Conservation (phyloP, 2,329 filamentous ascomycete species). For the Penicillium hordei region DNA sequence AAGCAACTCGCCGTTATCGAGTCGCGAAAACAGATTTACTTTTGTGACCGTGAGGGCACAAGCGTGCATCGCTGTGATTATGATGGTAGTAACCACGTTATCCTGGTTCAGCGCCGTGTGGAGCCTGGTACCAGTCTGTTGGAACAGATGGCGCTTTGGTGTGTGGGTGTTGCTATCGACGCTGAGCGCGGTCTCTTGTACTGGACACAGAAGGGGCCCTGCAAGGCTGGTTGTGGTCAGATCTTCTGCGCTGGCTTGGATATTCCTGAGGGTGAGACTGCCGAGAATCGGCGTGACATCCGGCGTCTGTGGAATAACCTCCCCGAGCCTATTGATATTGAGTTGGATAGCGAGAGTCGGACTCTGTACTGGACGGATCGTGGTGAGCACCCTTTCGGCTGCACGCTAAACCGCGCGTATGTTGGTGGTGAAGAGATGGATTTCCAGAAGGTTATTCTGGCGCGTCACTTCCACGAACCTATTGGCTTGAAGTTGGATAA, state of each 20-base stretch:
- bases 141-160: conserved; percentile 49
- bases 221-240: conserved; percentile 52
- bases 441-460: conserved; percentile 23
- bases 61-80: conserved; percentile 38
- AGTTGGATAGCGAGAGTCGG: conserved; percentile 49
- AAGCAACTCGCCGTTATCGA: conserved; percentile 43
- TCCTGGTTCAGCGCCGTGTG: conserved; percentile 39
- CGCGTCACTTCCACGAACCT: conserved; percentile 44
- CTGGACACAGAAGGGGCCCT: conserved; percentile 61
- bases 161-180: conserved; percentile 57
- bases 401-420: conserved; percentile 50
- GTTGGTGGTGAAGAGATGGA: conserved; percentile 11
- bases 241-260: conserved; percentile 54
- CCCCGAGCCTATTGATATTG: conserved; percentile 60
- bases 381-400: conserved; percentile 57
- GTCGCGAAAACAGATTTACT: conserved; percentile 36
- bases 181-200: conserved; percentile 49
- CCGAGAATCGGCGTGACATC: conserved; percentile 43
- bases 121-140: conserved; percentile 13
- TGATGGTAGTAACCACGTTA: conserved; percentile 37
- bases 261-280: conserved; percentile 36
- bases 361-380: conserved; percentile 62
- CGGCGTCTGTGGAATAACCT: conserved; percentile 46
- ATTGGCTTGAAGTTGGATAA: conserved; percentile 28
- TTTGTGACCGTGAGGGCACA: conserved; percentile 48